A percentile compares a stretch with the other conserved stretches of the same genome.
Evolutionary conservation across 2,329 filamentous ascomycete species (phyloP).

Genomic region (Colletotrichum cordylinicola): DNA sequence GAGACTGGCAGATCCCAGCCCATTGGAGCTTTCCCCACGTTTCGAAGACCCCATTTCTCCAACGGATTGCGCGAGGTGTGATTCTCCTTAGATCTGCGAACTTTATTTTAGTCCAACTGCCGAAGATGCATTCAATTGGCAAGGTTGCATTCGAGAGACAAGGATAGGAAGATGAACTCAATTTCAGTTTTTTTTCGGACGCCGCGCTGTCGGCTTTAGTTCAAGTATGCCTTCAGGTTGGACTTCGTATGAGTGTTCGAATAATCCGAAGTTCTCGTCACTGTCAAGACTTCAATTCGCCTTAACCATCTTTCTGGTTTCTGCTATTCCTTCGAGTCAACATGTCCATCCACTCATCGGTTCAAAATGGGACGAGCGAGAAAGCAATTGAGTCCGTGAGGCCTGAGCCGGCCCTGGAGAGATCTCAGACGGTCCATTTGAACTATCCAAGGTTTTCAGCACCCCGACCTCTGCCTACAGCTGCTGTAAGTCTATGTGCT

Average conservation of each 20-base stretch:
- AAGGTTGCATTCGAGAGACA: too few relatives aligned
- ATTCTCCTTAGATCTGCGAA: slow-evolving; percentile 2
- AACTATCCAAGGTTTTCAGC: neutral
- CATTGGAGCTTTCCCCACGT: neutral
- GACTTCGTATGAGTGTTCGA: neutral
- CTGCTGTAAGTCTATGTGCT: neutral
- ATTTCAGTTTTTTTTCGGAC: neutral
- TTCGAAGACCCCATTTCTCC: neutral
- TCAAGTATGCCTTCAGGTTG: neutral
- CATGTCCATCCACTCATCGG: neutral
- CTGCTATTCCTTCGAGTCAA: neutral
- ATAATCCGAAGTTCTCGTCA: neutral
- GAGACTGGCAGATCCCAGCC: neutral
- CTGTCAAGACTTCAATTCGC: neutral
- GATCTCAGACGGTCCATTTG: neutral
- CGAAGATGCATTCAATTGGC: neutral
- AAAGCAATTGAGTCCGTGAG: neutral
- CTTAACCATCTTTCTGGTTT: neutral
- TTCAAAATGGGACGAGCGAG: neutral
- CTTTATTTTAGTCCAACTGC: neutral
- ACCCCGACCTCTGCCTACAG: slow-evolving; percentile 4
- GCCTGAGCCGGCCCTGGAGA: neutral
- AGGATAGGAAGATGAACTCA: neutral
- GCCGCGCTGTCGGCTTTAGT: neutral
- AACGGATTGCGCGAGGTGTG: neutral